A percentile compares a stretch with the other conserved stretches of the same genome.
Evolutionary conservation across 768 basidiomycete genomes (phyloP).

Genomic region (Boletellus ananas): DNA sequence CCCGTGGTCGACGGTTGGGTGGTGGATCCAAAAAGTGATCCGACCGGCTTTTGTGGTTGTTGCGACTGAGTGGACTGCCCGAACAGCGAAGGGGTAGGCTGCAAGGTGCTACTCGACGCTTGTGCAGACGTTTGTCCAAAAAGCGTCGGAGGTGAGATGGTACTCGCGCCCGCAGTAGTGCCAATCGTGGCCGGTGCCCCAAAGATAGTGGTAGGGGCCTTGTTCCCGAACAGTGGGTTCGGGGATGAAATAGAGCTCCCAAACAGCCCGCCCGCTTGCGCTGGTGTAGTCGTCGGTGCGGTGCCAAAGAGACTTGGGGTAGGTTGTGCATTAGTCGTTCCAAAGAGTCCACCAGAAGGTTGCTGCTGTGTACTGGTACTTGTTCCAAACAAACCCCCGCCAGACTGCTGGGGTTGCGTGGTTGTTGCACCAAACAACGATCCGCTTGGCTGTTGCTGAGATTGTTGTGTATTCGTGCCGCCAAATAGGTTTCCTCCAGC

Average conservation of each 20-base stretch:
- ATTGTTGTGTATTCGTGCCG: constrained; percentile 13
- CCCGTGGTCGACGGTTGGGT: constrained; percentile 24
- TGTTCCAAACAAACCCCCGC: constrained; percentile 18
- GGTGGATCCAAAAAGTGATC: constrained; percentile 33
- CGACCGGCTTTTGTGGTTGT: constrained; percentile 19
- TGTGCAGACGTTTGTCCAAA: constrained; percentile 29
- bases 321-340: constrained; percentile 16
- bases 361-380: constrained; percentile 18
- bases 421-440: constrained; percentile 22
- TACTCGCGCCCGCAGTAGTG: constrained; percentile 2
- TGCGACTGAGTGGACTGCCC: constrained; percentile 20
- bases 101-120: constrained; percentile 9
- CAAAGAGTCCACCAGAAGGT: constrained; percentile 26
- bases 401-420: constrained; percentile 18
- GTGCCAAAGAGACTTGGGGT: constrained; percentile 28
- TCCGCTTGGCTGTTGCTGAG: constrained; percentile 13
- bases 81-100: constrained; percentile 18
- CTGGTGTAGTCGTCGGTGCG: constrained; percentile 17
- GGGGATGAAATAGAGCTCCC: constrained; percentile 24
- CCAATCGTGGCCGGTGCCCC: constrained; percentile 26
- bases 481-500: constrained; percentile 23
- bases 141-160: constrained; percentile 24
- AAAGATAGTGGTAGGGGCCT: constrained; percentile 27
- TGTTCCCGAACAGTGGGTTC: constrained; percentile 37
- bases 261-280: constrained; percentile 23